phyloP scores from a whole-genome alignment of 2,329 filamentous ascomycete genomes.

The Trichophyton rubrum region DNA sequence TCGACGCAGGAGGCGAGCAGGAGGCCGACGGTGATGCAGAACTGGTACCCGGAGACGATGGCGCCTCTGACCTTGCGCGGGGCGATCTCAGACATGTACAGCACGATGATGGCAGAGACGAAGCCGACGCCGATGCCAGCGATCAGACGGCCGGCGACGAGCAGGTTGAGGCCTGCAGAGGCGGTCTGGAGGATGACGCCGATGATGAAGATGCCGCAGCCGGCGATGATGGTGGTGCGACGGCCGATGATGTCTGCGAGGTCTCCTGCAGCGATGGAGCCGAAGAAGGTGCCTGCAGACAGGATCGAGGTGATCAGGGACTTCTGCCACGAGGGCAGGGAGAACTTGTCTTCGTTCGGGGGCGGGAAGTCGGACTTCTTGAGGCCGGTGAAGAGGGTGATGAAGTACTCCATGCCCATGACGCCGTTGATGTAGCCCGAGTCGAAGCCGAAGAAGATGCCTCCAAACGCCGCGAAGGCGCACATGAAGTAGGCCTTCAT shows the following conservation, averaged over 20 bases:
- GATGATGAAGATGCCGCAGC: constrained; percentile 57
- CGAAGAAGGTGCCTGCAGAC: constrained; percentile 65
- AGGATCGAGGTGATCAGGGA: constrained; percentile 64
- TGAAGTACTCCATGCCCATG: constrained; percentile 40
- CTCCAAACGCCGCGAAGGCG: constrained; percentile 48
- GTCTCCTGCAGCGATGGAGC: constrained; percentile 65
- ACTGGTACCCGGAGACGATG: constrained; percentile 71
- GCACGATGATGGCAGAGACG: constrained; percentile 65
- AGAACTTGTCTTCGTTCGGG: constrained; percentile 19
- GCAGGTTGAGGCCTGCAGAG: constrained; percentile 43
- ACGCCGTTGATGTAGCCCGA: constrained; percentile 45
- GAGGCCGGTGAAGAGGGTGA: constrained; percentile 15
- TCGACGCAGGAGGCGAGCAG: constrained; percentile 62
- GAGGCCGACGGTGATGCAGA: constrained; percentile 69
- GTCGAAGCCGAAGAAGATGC: constrained; percentile 50
- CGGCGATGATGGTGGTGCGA: constrained; percentile 53
- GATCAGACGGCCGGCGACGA: constrained; percentile 62
- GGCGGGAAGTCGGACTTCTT: constrained; percentile 17
- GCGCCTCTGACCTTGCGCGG: constrained; percentile 65
- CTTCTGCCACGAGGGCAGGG: constrained; percentile 37
- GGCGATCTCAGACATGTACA: constrained; percentile 75
- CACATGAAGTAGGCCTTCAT: constrained; percentile 49
- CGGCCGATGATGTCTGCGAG: constrained; percentile 59
- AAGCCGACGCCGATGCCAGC: constrained; percentile 70
- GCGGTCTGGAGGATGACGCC: constrained; percentile 57